Evolutionary conservation across 2,329 filamentous ascomycete genomes (phyloP), one percentile per base, ranked within the genome.

Genomic region (Scleromitrula shiraiana): DNA sequence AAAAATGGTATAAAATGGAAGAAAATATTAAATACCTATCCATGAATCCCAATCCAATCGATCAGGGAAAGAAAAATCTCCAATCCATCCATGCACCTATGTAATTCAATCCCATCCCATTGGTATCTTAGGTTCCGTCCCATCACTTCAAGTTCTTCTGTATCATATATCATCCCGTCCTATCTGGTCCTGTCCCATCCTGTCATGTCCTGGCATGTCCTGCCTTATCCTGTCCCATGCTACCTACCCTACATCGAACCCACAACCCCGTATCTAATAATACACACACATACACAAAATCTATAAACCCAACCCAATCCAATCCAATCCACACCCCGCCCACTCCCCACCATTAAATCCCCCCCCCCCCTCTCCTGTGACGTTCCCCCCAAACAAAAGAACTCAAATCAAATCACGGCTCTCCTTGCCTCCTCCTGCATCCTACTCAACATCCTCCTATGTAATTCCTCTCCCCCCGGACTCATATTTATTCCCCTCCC

Each of bases 391-490:
- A n/a, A n/a, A n/a, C n/a, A n/a, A n/a, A n/a, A n/a, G n/a, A 10
- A 27, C 26, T 9, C 38, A 29, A 23, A 27, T 26, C 20, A 43
- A 19, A 43, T 23, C 30, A 19, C n/a, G n/a, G n/a, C 22, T 12
- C 9, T 35, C 30, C 41, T 43, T 22, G 41, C 41, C 22, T 47
- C 44, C 22, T 35, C 36, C 37, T 47, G 44, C 44, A 47, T 47
- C 12, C 27, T 59, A 56, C 36, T 15, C 77, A 96, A 76, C 1
- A 84, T 85, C 79, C 0, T n/a, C 19, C 33, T 36, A 36, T 36
- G 33, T 7, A 36, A 36, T 10, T 36, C 33, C 10, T 6, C 33
- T 10, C 15, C 19, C 33, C 5, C 33, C 17, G 19, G 19, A 40
- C 24, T 40, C 22, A 5, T 17, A 40, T 57, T 62, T 6, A 57